These are phyloP conservation scores for Beauveria caledonica DNA, from an alignment of 2,329 filamentous ascomycete genomes.

Conservation along the genomic window DNA sequence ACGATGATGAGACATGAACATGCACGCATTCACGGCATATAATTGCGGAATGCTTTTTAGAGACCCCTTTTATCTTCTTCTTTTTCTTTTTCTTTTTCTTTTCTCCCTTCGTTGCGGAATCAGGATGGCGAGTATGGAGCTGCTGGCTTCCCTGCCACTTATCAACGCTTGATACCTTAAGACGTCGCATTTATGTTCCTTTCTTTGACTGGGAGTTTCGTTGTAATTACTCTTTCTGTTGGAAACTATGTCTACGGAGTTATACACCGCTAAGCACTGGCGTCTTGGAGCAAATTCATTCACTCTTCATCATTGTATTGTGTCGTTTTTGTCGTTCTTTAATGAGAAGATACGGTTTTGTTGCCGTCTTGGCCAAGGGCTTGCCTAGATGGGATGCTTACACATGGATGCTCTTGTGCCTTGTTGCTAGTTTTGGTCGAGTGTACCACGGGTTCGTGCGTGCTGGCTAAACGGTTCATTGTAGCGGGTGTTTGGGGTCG, in stretches of 20 bases:
- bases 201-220: constrained; percentile 1
- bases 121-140: background rate
- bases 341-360: background rate
- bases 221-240: constrained; percentile 14
- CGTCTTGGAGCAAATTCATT: constrained; percentile 10
- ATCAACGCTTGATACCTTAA: background rate
- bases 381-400: too few relatives aligned
- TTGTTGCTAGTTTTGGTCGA: too few relatives aligned
- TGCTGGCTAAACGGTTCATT: too few relatives aligned
- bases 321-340: background rate
- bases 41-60: constrained; percentile 13
- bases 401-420: too few relatives aligned
- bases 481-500: too few relatives aligned
- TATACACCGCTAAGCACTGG: constrained; percentile 11
- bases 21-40: background rate
- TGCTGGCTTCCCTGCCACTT: background rate
- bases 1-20: constrained; percentile 11
- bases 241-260: constrained; percentile 9
- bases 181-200: constrained; percentile 7
- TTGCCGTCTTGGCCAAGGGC: too few relatives aligned
- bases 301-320: background rate
- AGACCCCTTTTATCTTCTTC: constrained; percentile 9
- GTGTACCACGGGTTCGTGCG: too few relatives aligned
- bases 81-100: constrained; percentile 4
- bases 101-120: background rate